Evolutionary conservation across 2,329 filamentous ascomycete genomes (phyloP).

Genomic region (Fusarium bulbicola): DNA sequence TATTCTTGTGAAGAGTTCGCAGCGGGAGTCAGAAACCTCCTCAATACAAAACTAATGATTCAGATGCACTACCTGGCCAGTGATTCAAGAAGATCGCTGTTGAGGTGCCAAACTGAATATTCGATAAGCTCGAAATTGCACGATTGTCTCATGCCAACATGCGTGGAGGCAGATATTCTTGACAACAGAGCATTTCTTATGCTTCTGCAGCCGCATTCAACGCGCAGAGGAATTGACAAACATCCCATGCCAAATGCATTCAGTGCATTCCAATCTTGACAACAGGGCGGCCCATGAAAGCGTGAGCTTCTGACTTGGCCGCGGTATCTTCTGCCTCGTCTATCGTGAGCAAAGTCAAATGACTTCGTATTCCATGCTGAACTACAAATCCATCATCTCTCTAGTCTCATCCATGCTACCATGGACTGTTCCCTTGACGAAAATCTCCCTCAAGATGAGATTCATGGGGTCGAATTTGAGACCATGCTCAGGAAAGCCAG

Average conservation of each 20-base stretch:
- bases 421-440: conserved; percentile 25
- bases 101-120: background rate
- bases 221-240: background rate
- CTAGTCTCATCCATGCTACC: conserved; percentile 24
- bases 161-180: background rate
- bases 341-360: conserved; percentile 21
- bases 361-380: conserved; percentile 20
- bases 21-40: background rate
- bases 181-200: background rate
- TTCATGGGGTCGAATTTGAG: conserved; percentile 32
- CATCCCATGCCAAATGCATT: background rate
- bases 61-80: background rate
- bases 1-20: background rate
- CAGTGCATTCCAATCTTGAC: conserved; percentile 3
- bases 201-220: background rate
- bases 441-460: conserved; percentile 22
- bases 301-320: background rate
- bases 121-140: background rate
- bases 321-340: conserved; percentile 22
- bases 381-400: conserved; percentile 21
- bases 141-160: background rate
- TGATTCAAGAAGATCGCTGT: background rate
- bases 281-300: conserved; percentile 15
- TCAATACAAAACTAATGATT: conserved; percentile 21
- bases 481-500: conserved; percentile 27